Base-by-base conservation (phyloP, 176 grass and related monocot genomes). In the Hyparrhenia diplandra region DNA sequence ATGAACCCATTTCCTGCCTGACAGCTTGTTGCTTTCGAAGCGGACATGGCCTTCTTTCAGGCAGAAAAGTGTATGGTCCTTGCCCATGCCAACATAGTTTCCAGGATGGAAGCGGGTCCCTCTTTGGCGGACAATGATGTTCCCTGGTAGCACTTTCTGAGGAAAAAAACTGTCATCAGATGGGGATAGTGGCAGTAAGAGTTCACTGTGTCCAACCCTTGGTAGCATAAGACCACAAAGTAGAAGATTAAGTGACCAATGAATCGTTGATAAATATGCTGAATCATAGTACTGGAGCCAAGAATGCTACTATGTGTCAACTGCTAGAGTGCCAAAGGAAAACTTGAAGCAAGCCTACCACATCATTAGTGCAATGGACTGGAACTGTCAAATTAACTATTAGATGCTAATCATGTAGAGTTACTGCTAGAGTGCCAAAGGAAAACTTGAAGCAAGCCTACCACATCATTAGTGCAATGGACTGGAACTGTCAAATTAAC, bases 121-220 rank as follows among this genome's bases (percentile, higher is more conserved):
- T 54, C 92, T 89, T 74, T 97, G 94, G 46, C 92, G 87, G 54
- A 92, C 81, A 14, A 97, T 94, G 74, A 97, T 94, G 79, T 97
- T 94, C 58, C 94, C 90, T 69, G 89, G 80, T 79, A 83, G 80
- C 47, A 88, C 86, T 83, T 88, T 88, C 86, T 88, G 60, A 73
- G 11, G 2, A 29, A 28, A 60, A 62, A 29, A 6, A 28, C 24
- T 61, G 11, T 62, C 59, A 62, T 62, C 10, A 62, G 25, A 29
- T 62, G 12, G 12, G 59, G 25, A 62, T 62, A 28, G n/a, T 1
- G 12, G 12, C 9, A 6, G 24, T 61, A 61, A 60, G 57, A 27
- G 24, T 27, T 28, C 58, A 61, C 12, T 60, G 8, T 27, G 57
- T 60, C 57, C 23, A 60, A 60, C 21, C 55, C 10, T 25, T 60